Conservation (phyloP, 1,284 basidiomycete species). For the Naganishia liquefaciens region DNA sequence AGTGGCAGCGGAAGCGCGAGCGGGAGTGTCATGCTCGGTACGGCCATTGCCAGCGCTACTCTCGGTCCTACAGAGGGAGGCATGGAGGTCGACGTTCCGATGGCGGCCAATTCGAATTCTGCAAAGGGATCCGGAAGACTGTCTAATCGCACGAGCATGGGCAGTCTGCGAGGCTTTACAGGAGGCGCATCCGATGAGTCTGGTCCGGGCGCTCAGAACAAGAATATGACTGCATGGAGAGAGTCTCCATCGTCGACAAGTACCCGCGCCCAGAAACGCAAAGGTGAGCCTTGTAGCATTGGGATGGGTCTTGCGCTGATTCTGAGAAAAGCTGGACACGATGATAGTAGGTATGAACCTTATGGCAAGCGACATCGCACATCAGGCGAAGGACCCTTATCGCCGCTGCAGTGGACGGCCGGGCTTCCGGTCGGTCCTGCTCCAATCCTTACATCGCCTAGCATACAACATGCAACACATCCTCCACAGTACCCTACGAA, state of each 20-base stretch:
- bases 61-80: not conserved
- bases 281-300: slow-evolving; percentile 20
- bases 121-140: slow-evolving; percentile 20
- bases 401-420: slow-evolving; percentile 8
- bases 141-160: slow-evolving; percentile 19
- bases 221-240: slow-evolving; percentile 31
- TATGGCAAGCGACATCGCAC: slow-evolving; percentile 33
- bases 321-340: slow-evolving; percentile 17
- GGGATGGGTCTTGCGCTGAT: not conserved
- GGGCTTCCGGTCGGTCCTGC: slow-evolving; percentile 1
- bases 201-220: not conserved
- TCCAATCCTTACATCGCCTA: slow-evolving; percentile 7
- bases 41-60: not conserved
- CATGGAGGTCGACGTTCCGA: slow-evolving; percentile 32
- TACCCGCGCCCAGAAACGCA: slow-evolving; percentile 29
- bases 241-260: slow-evolving; percentile 29
- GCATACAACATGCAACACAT: slow-evolving; percentile 4
- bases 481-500: slow-evolving; percentile 4
- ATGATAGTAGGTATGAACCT: slow-evolving; percentile 33
- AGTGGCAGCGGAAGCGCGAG: slow-evolving; percentile 27
- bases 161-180: slow-evolving; percentile 9
- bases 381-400: slow-evolving; percentile 12
- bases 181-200: not conserved
- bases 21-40: slow-evolving; percentile 8
- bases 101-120: not conserved